phyloP scores from a whole-genome alignment of 495 filamentous ascomycete species.

The Paragyromitra xinjiangensis region DNA sequence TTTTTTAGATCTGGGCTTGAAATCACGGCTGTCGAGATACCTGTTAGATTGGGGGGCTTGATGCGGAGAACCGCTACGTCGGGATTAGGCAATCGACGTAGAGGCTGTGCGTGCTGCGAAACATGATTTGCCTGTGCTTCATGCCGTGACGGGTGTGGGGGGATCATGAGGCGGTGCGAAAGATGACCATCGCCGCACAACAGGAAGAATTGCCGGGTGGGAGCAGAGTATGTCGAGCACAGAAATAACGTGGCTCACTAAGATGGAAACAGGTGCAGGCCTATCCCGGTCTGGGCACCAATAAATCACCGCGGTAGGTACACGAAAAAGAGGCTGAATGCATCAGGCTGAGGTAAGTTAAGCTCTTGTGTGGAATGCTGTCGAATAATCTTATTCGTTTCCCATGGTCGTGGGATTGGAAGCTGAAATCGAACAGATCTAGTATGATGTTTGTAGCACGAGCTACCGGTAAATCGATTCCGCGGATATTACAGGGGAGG shows the following conservation, averaged over 20 bases:
- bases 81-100: slow-evolving; percentile 38
- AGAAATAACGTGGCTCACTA: slow-evolving; percentile 52
- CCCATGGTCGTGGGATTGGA: slow-evolving; percentile 20
- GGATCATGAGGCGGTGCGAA: slow-evolving; percentile 51
- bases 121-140: slow-evolving; percentile 47
- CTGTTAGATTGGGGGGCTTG: slow-evolving; percentile 46
- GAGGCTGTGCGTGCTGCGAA: slow-evolving; percentile 51
- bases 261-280: slow-evolving; percentile 51
- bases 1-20: slow-evolving; percentile 42
- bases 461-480: slow-evolving; percentile 27
- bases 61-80: slow-evolving; percentile 48
- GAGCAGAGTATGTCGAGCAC: slow-evolving; percentile 31
- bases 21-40: slow-evolving; percentile 31
- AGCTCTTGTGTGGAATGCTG: not conserved
- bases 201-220: slow-evolving; percentile 52
- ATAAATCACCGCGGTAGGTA: slow-evolving; percentile 3
- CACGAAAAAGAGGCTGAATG: slow-evolving; percentile 26
- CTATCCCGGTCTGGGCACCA: slow-evolving; percentile 5
- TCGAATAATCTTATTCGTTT: slow-evolving; percentile 18
- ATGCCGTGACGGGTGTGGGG: slow-evolving; percentile 50
- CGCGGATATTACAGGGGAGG: slow-evolving; percentile 28
- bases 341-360: slow-evolving; percentile 29
- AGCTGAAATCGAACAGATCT: slow-evolving; percentile 34
- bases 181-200: slow-evolving; percentile 43
- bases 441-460: slow-evolving; percentile 15